These are phyloP conservation scores for Phaeomoniella chlamydospora DNA, from an alignment of 2,329 filamentous ascomycete genomes.

Conservation along the genomic window DNA sequence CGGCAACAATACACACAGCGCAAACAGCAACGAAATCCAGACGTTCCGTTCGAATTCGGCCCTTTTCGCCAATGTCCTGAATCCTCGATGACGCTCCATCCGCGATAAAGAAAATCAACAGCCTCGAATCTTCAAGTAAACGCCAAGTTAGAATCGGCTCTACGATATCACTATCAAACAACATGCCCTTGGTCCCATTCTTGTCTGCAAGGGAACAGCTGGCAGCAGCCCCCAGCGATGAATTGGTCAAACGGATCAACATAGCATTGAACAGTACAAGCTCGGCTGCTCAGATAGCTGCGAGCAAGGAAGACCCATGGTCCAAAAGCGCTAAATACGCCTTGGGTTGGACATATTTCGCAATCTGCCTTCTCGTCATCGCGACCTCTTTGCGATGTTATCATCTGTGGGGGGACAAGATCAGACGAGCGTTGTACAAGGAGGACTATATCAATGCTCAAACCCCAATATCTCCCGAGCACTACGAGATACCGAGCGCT, in stretches of 20 bases:
- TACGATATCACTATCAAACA: too few relatives aligned
- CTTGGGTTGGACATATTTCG: constrained; percentile 78
- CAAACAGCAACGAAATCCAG: too few relatives aligned
- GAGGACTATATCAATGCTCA: constrained; percentile 55
- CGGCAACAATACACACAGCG: too few relatives aligned
- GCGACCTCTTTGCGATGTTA: constrained; percentile 62
- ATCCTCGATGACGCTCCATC: too few relatives aligned
- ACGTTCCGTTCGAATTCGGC: too few relatives aligned
- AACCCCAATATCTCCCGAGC: constrained; percentile 40
- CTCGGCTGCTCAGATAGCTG: constrained; percentile 39
- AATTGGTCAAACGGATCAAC: constrained; percentile 34
- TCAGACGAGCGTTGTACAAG: constrained; percentile 77
- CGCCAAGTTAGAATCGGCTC: too few relatives aligned
- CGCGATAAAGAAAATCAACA: too few relatives aligned
- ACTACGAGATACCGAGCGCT: constrained; percentile 48
- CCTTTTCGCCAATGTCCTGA: too few relatives aligned
- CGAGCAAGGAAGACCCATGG: constrained; percentile 60
- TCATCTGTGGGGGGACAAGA: constrained; percentile 87
- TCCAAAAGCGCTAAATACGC: constrained; percentile 70
- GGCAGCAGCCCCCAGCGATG: too few relatives aligned
- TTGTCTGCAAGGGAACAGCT: too few relatives aligned
- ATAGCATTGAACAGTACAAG: constrained; percentile 41
- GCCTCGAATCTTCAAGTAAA: too few relatives aligned
- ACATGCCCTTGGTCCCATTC: too few relatives aligned
- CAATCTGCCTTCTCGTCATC: constrained; percentile 52